Conservation (phyloP, 139 green algal species). For the Marvania coccoides region DNA sequence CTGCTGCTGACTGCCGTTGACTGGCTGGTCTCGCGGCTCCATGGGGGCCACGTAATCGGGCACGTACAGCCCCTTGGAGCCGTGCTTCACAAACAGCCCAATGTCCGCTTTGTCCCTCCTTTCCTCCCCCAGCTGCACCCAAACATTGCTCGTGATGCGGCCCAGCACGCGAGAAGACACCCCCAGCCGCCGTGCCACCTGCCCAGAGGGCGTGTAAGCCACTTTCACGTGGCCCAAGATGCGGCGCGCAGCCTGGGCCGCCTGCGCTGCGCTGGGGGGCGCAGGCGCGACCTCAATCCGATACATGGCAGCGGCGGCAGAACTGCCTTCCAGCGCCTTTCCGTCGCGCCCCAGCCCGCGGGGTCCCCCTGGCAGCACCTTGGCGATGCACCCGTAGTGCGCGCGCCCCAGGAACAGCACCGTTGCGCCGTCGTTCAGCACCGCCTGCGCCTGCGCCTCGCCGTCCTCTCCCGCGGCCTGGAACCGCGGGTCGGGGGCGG, state of each 20-base stretch:
- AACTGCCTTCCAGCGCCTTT: background rate
- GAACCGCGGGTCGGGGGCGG: constrained; percentile 39
- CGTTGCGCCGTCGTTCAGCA: constrained; percentile 21
- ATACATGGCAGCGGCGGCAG: background rate
- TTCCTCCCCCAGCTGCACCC: constrained; percentile 38
- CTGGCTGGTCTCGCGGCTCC: background rate
- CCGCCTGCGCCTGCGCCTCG: constrained; percentile 1
- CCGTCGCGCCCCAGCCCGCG: constrained; percentile 13
- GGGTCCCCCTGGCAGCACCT: constrained; percentile 45
- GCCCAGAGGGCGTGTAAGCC: constrained; percentile 42
- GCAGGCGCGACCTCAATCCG: constrained; percentile 29
- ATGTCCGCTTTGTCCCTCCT: constrained; percentile 58
- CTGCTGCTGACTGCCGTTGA: background rate
- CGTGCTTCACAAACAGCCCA: constrained; percentile 72
- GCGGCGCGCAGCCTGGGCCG: constrained; percentile 22
- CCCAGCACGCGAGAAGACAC: constrained; percentile 54
- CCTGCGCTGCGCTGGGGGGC: constrained; percentile 8
- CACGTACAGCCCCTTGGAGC: constrained; percentile 58
- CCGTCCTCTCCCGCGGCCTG: constrained; percentile 15
- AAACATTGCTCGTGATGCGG: constrained; percentile 64
- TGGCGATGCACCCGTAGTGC: constrained; percentile 73
- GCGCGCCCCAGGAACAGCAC: constrained; percentile 63
- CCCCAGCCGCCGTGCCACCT: constrained; percentile 35
- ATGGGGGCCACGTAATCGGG: constrained; percentile 41
- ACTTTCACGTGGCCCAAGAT: constrained; percentile 30